A percentile compares a stretch with the other conserved stretches of the same genome.
Evolutionary conservation across 352 stramenopile genomes (phyloP).

Genomic region (Phytopythium kandeliae): DNA sequence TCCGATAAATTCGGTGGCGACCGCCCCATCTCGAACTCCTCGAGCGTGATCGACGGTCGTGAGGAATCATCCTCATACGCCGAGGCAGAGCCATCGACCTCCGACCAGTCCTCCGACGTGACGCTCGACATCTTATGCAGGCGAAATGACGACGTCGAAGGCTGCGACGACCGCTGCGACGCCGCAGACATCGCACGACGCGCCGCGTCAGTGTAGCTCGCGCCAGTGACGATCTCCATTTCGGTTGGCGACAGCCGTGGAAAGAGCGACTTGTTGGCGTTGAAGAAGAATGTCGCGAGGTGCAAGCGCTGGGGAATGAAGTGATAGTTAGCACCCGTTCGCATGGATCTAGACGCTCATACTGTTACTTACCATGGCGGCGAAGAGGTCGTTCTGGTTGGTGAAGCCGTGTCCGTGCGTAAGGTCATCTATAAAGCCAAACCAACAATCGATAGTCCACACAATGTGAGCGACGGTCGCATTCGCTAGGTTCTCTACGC

Average conservation of each 20-base stretch:
- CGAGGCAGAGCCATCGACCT: constrained; percentile 22
- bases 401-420: constrained; percentile 22
- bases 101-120: constrained; percentile 32
- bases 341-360: neutral
- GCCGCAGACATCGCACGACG: constrained; percentile 18
- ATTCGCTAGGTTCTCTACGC: no score
- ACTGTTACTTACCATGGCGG: constrained; percentile 33
- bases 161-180: constrained; percentile 8
- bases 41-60: constrained; percentile 35
- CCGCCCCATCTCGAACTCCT: constrained; percentile 54
- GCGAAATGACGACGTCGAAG: constrained; percentile 9
- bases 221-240: constrained; percentile 44
- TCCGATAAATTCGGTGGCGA: constrained; percentile 11
- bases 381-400: constrained; percentile 49
- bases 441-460: neutral
- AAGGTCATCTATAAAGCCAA: constrained; percentile 22
- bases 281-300: constrained; percentile 68
- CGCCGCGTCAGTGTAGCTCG: constrained; percentile 13
- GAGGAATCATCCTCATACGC: constrained; percentile 20
- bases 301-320: constrained; percentile 43
- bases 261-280: constrained; percentile 49
- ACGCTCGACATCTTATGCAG: constrained; percentile 26
- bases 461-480: no score
- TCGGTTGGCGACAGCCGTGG: constrained; percentile 41
- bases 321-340: no score